Conservation (phyloP, 768 basidiomycete species). For the Sutorius australiensis region DNA sequence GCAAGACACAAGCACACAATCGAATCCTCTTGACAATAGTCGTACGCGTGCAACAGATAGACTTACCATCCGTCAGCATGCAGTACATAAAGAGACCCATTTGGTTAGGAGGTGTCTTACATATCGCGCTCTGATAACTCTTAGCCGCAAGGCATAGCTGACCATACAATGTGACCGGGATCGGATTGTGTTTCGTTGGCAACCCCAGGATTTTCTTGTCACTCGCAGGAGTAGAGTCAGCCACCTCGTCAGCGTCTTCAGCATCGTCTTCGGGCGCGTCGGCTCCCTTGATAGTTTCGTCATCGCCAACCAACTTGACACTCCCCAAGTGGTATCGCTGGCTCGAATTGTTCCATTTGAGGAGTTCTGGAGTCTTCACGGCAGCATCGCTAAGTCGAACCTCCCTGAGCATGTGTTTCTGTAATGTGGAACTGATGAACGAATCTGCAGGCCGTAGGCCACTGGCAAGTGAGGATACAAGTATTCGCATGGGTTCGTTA, state of each 20-base stretch:
- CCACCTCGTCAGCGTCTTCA: constrained; percentile 25
- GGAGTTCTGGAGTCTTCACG: constrained; percentile 52
- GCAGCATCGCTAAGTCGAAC: constrained; percentile 66
- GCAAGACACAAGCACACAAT: constrained; percentile 79
- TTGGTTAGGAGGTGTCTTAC: constrained; percentile 44
- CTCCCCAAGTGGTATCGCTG: constrained; percentile 52
- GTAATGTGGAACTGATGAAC: constrained; percentile 72
- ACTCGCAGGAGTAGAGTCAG: constrained; percentile 13
- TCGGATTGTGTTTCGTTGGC: constrained; percentile 51
- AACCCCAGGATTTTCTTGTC: constrained; percentile 19
- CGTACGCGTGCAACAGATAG: constrained; percentile 78
- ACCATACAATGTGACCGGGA: constrained; percentile 71
- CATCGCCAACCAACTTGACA: constrained; percentile 18
- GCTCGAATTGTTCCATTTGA: constrained; percentile 58
- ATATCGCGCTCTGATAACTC: constrained; percentile 87
- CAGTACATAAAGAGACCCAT: neutral
- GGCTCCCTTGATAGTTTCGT: constrained; percentile 11
- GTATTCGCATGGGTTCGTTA: constrained; percentile 77
- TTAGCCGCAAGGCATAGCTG: constrained; percentile 76
- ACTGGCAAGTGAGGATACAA: constrained; percentile 69
- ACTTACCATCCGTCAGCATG: neutral
- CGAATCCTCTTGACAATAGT: constrained; percentile 80
- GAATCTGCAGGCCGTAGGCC: constrained; percentile 68
- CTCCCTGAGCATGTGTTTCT: constrained; percentile 82
- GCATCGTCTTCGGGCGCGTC: constrained; percentile 32